Percentiles rank a stretch among this genome's conserved stretches.
phyloP scores from a whole-genome alignment of 129 eudicot genomes.

The Heracleum sosnowskyi region DNA sequence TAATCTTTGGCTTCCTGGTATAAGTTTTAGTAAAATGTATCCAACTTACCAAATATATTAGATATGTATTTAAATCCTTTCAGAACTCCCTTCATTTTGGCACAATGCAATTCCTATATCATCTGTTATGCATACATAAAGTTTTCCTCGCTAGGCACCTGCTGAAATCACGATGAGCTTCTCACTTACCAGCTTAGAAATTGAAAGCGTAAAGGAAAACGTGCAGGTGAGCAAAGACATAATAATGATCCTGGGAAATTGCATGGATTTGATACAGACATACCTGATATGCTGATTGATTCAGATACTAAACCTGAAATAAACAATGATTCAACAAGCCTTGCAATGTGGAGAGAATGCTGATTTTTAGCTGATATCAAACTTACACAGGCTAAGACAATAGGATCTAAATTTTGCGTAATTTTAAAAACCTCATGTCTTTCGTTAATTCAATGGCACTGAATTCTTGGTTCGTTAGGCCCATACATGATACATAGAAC shows the following conservation, averaged over 20 bases:
- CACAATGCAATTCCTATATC: neutral
- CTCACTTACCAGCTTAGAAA: neutral
- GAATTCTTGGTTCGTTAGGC: neutral
- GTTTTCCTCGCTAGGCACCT: neutral
- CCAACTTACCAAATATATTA: neutral
- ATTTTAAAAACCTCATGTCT: neutral
- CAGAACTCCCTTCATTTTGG: constrained; percentile 1
- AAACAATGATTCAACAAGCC: neutral
- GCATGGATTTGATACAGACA: neutral
- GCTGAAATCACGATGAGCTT: neutral
- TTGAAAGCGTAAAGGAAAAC: neutral
- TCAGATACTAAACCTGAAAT: neutral
- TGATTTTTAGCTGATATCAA: neutral
- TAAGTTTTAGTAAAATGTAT: neutral
- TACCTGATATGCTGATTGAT: neutral
- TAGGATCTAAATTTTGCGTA: neutral
- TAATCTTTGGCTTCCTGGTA: neutral
- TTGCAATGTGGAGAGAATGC: neutral
- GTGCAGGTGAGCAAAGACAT: neutral
- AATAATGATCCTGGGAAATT: neutral
- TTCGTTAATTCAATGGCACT: constrained; percentile 8
- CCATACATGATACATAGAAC: neutral
- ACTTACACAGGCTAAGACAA: neutral
- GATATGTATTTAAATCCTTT: constrained; percentile 8
- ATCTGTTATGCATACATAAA: neutral